phyloP scores from a whole-genome alignment of 352 stramenopile genomes.

The Globisporangium irregulare region DNA sequence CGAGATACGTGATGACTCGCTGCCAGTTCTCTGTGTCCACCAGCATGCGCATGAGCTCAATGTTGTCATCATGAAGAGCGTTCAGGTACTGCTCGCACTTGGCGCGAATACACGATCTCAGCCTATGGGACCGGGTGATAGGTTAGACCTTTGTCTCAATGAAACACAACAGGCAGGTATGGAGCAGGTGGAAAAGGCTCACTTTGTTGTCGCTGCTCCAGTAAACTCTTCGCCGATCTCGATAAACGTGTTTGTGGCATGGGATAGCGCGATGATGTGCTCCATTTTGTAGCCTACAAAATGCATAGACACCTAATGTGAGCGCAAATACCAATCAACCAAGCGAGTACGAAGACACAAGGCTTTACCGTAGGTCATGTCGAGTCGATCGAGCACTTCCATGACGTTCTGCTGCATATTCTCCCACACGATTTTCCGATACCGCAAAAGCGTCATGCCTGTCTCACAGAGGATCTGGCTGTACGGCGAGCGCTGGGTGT shows the following conservation, averaged over 20 bases:
- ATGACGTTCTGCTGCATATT: conserved; percentile 80
- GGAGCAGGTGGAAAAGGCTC: conserved; percentile 2
- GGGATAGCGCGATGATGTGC: conserved; percentile 80
- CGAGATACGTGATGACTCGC: conserved; percentile 51
- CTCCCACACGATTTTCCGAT: conserved; percentile 85
- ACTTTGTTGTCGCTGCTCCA: conserved; percentile 65
- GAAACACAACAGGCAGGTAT: neutral
- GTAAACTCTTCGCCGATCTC: conserved; percentile 87
- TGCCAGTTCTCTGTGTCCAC: conserved; percentile 85
- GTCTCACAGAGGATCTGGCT: conserved; percentile 73
- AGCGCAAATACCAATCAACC: neutral
- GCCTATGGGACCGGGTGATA: conserved; percentile 22
- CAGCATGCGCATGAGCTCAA: conserved; percentile 80
- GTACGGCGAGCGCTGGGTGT: conserved; percentile 40
- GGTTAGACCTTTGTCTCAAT: neutral
- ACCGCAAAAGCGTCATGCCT: conserved; percentile 72
- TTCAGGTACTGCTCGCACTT: conserved; percentile 83
- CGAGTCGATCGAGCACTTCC: conserved; percentile 67
- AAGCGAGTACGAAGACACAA: neutral
- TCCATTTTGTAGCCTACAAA: conserved; percentile 81
- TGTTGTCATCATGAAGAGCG: conserved; percentile 78
- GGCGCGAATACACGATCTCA: conserved; percentile 63
- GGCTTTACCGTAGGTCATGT: conserved; percentile 62
- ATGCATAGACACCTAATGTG: neutral
- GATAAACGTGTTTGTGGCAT: conserved; percentile 70